phyloP scores from a whole-genome alignment of 192 early-diverging fungal species.

The Umbelopsis sp. region DNA sequence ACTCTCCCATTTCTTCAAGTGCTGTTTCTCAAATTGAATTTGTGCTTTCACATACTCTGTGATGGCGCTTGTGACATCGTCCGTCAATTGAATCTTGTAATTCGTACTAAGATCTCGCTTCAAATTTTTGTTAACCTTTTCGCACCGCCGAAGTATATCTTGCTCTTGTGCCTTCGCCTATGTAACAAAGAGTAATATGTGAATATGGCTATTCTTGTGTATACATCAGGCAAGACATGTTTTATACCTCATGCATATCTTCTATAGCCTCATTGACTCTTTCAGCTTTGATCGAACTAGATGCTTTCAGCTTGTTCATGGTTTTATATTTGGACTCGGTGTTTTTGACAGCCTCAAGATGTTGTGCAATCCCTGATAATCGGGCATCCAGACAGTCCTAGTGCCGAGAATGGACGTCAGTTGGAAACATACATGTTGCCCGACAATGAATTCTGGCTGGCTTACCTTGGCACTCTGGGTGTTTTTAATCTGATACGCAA shows the following conservation, averaged over 20 bases:
- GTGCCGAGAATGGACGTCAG: not conserved
- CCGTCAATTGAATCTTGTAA: not conserved
- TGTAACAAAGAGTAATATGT: not conserved
- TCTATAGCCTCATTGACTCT: slow-evolving; percentile 1
- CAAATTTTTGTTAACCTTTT: not conserved
- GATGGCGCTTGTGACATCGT: not conserved
- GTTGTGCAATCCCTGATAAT: not conserved
- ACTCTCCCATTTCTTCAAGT: slow-evolving; percentile 8
- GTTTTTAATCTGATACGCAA: slow-evolving; percentile 6
- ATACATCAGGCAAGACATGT: not conserved
- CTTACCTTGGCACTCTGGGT: not conserved
- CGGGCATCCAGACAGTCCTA: slow-evolving; percentile 1
- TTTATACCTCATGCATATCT: slow-evolving; percentile 11
- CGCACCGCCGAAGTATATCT: not conserved
- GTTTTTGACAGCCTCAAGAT: not conserved
- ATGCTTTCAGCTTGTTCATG: slow-evolving; percentile 7
- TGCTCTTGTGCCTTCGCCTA: slow-evolving; percentile 10
- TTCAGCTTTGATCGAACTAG: not conserved
- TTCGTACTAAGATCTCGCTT: not conserved
- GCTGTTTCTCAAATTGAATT: slow-evolving; percentile 5
- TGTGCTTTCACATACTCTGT: slow-evolving; percentile 5
- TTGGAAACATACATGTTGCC: not conserved
- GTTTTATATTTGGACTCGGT: not conserved
- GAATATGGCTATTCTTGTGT: no score
- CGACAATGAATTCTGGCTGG: no score